These are phyloP conservation scores for Nephelium lappaceum DNA, from an alignment of 345 rosid species.

Conservation along the genomic window DNA sequence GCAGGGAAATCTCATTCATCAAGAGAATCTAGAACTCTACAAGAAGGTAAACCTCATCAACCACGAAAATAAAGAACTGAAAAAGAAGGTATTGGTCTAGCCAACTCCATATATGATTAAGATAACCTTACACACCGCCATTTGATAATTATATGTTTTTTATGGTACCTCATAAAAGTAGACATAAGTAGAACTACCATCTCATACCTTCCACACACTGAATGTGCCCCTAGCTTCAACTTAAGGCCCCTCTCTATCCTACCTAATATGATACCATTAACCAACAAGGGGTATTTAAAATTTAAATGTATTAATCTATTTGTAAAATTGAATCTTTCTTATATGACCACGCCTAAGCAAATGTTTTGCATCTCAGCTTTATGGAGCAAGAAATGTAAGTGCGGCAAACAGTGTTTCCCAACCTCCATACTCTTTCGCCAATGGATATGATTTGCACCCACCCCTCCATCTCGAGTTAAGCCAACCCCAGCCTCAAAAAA, in stretches of 20 bases:
- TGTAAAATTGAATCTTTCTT: not conserved
- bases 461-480: constrained; percentile 49
- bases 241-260: not conserved
- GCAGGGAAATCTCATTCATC: constrained; percentile 60
- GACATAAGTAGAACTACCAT: not conserved
- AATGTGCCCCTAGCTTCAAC: not conserved
- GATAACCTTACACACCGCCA: not conserved
- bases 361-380: constrained; percentile 30
- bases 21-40: constrained; percentile 59
- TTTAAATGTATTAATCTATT: not conserved
- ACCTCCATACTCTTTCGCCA: constrained; percentile 28
- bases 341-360: constrained; percentile 5
- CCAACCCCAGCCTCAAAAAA: constrained; percentile 47
- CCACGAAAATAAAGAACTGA: constrained; percentile 58
- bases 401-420: constrained; percentile 28
- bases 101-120: not conserved
- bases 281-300: not conserved
- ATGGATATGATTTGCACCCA: constrained; percentile 36
- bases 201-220: not conserved
- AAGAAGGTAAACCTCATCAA: constrained; percentile 46
- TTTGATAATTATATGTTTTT: not conserved
- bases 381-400: constrained; percentile 28
- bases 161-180: not conserved
- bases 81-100: constrained; percentile 53
- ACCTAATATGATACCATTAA: not conserved